Conservation (phyloP, 2,329 filamentous ascomycete species). For the Grosmannia clavigera region DNA sequence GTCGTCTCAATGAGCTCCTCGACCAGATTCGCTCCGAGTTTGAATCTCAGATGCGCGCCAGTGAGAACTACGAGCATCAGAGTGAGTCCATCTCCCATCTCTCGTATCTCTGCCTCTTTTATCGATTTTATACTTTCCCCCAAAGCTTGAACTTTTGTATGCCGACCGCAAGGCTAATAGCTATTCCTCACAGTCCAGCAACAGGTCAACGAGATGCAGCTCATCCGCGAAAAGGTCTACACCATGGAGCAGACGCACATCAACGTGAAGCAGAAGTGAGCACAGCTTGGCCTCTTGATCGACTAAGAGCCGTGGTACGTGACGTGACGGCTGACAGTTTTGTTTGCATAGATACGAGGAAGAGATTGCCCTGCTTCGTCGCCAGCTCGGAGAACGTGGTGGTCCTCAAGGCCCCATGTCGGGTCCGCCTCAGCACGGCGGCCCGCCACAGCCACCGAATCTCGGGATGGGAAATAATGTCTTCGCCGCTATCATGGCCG, state of each 20-base stretch:
- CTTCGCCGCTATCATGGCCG: slow-evolving; percentile 93
- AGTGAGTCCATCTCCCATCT: slow-evolving; percentile 44
- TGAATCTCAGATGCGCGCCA: slow-evolving; percentile 68
- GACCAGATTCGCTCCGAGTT: slow-evolving; percentile 88
- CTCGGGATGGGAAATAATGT: slow-evolving; percentile 86
- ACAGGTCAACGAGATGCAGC: slow-evolving; percentile 90
- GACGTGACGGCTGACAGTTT: background rate
- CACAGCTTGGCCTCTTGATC: slow-evolving; percentile 5
- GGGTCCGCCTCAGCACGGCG: slow-evolving; percentile 61
- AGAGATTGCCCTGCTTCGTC: slow-evolving; percentile 72
- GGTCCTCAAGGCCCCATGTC: slow-evolving; percentile 48
- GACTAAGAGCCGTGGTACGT: background rate
- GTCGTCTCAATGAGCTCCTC: slow-evolving; percentile 78
- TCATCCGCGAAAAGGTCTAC: slow-evolving; percentile 87
- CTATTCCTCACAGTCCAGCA: slow-evolving; percentile 52
- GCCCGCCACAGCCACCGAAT: slow-evolving; percentile 73
- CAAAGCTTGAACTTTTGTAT: background rate
- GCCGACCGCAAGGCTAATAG: slow-evolving; percentile 7
- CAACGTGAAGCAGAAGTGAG: slow-evolving; percentile 82
- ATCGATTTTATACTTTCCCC: background rate
- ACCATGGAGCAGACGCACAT: slow-evolving; percentile 84
- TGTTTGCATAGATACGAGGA: slow-evolving; percentile 66
- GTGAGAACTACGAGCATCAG: slow-evolving; percentile 83
- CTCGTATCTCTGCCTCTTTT: background rate
- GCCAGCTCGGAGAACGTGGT: slow-evolving; percentile 71